A percentile compares a stretch with the other conserved stretches of the same genome.
phyloP scores from a whole-genome alignment of 1,139 yeast genomes.

The Yamadazyma membranifaciens region DNA sequence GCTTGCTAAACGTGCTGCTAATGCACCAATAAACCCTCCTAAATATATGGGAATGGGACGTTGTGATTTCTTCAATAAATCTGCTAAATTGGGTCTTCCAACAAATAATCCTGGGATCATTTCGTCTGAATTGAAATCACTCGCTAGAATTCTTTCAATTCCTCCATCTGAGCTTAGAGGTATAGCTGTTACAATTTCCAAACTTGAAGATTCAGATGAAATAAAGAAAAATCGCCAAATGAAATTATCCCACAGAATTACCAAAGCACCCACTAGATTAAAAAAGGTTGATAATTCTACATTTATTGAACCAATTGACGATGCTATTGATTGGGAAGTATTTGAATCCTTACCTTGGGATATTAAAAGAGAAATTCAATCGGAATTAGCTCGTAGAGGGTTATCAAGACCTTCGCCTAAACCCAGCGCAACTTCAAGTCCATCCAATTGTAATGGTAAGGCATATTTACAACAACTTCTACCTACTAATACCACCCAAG shows the following conservation, averaged over 20 bases:
- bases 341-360: slow-evolving; percentile 54
- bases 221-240: slow-evolving; percentile 35
- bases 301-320: slow-evolving; percentile 15
- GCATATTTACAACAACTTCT: slow-evolving; percentile 42
- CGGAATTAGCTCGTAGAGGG: slow-evolving; percentile 44
- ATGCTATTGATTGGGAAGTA: slow-evolving; percentile 50
- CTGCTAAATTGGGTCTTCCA: slow-evolving; percentile 59
- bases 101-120: slow-evolving; percentile 64
- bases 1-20: slow-evolving; percentile 59
- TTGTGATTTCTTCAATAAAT: slow-evolving; percentile 64
- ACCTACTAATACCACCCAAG: slow-evolving; percentile 24
- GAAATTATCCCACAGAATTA: slow-evolving; percentile 22
- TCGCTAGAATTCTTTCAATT: slow-evolving; percentile 56
- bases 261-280: neutral
- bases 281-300: slow-evolving; percentile 10
- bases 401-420: slow-evolving; percentile 5
- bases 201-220: slow-evolving; percentile 42
- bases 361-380: slow-evolving; percentile 47
- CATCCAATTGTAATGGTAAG: slow-evolving; percentile 20
- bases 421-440: slow-evolving; percentile 10
- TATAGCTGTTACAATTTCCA: slow-evolving; percentile 64
- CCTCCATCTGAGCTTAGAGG: slow-evolving; percentile 77
- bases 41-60: slow-evolving; percentile 83
- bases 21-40: slow-evolving; percentile 72
- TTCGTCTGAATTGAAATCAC: slow-evolving; percentile 57